phyloP scores from a whole-genome alignment of 176 grass and related monocot genomes.

The Secale cereale region DNA sequence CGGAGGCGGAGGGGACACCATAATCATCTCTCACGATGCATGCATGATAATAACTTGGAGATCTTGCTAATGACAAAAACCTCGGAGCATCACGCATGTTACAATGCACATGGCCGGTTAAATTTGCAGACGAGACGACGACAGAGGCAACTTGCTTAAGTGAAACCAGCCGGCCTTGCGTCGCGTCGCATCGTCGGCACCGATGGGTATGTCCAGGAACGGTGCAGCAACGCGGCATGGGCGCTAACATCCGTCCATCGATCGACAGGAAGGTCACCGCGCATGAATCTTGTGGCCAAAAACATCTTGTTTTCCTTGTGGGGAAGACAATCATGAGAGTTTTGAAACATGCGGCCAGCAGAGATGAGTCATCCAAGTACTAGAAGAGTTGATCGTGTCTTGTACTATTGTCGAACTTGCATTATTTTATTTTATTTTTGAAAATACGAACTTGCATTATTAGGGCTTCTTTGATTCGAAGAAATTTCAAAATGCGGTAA shows the following conservation, averaged over 20 bases:
- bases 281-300: not conserved
- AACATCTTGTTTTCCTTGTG: not conserved
- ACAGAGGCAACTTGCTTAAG: not conserved
- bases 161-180: not conserved
- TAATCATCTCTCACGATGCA: not conserved
- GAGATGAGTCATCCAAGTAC: not conserved
- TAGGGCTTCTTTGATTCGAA: too few relatives aligned
- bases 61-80: not conserved
- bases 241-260: not conserved
- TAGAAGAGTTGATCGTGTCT: not conserved
- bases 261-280: not conserved
- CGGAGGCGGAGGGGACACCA: too few relatives aligned
- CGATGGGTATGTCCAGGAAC: not conserved
- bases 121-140: not conserved
- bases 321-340: not conserved
- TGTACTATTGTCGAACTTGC: conserved; percentile 4
- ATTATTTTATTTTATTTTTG: too few relatives aligned
- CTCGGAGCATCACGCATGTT: not conserved
- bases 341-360: not conserved
- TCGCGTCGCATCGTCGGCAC: not conserved
- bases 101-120: not conserved
- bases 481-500: too few relatives aligned
- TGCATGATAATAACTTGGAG: not conserved
- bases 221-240: not conserved
- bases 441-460: conserved; percentile 3